Evolutionary conservation across 1,284 basidiomycete genomes (phyloP), one percentile per base, ranked within the genome.

Genomic region (Taiwanofungus camphoratus): DNA sequence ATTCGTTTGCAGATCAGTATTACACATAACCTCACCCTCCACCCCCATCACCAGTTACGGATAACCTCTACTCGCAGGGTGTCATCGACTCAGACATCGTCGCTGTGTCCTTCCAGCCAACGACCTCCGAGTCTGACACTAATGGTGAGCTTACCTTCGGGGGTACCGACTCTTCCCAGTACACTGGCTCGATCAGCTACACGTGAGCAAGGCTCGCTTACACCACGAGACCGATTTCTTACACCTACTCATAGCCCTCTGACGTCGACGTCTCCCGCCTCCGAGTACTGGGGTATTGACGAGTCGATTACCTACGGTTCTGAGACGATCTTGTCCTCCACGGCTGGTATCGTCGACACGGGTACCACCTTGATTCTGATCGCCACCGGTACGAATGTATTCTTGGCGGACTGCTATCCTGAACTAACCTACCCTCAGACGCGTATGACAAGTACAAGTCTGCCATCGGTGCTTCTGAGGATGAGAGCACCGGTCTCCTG

Each of bases 331-430:
- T 58, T 83, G 44, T 38, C 61, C 3, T 48, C 44, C 21, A 74
- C 71, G 13, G 71, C 77, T 20, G 81, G 81, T 48, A 78, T 84
- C 44, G 76, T 83, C 41, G 81, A 83, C 58, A 81, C 79, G 19
- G 76, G 75, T 42, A 68, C 62, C 12, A 64, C 66, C 11, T 57
- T 66, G 43, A 54, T 67, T 21, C 60, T 71, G 31, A 56, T 74
- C 32, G 60, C 69, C 15, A 58, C 61, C 30, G 56, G 59, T 61
- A 24, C n/a, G n/a, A 21, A 59, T 41, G 5, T 23, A 21, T 19
- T 29, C 19, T 15, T 39, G 18, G 22, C 3, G 13, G 19, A 3
- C 19, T 27, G 15, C 24, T 37, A n/a, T 18, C 18, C 37, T 13
- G 9, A n/a, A 39, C 34, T 32, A 3, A 16, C 32, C 9, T 24